A percentile compares a stretch with the other conserved stretches of the same genome.
Evolutionary conservation across 1,139 yeast genomes (phyloP).

Genomic region (Kurtzmaniella quercitrusa): DNA sequence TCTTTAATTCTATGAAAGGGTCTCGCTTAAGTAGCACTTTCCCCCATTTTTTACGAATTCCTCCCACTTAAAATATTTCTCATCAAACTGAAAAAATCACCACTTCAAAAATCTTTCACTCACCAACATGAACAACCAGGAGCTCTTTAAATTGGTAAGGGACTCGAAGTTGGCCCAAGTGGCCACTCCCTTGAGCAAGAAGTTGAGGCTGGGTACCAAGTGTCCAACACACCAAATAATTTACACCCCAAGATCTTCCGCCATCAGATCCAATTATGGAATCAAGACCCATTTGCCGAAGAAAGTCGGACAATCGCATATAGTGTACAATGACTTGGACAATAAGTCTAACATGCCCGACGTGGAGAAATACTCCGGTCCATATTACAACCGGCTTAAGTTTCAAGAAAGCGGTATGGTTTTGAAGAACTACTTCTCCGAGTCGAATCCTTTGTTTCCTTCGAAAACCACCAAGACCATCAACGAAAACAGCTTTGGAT

Average conservation of each 20-base stretch:
- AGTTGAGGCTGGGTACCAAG: conserved; percentile 27
- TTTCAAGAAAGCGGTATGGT: conserved; percentile 43
- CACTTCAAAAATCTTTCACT: not conserved
- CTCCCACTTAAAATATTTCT: not conserved
- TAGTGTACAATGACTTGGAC: conserved; percentile 43
- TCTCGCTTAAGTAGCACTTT: no score
- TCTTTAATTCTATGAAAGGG: no score
- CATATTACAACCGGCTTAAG: conserved; percentile 34
- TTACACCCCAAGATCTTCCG: conserved; percentile 41
- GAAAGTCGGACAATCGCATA: conserved; percentile 40
- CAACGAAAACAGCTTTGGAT: conserved; percentile 4
- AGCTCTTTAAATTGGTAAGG: conserved; percentile 36
- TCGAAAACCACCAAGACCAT: conserved; percentile 17
- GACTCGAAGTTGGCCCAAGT: conserved; percentile 46
- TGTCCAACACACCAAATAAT: conserved; percentile 45
- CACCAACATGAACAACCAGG: conserved; percentile 26
- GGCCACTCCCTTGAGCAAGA: conserved; percentile 37
- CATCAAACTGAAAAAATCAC: not conserved
- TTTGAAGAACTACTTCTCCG: conserved; percentile 28
- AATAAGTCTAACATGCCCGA: conserved; percentile 45
- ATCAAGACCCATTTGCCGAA: conserved; percentile 42
- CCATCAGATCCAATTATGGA: conserved; percentile 42
- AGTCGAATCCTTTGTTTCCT: conserved; percentile 33
- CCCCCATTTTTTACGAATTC: not conserved
- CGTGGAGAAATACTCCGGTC: conserved; percentile 43